Evolutionary conservation across 176 grass and related monocot genomes (phyloP).

Genomic region (Oryza longistaminata): DNA sequence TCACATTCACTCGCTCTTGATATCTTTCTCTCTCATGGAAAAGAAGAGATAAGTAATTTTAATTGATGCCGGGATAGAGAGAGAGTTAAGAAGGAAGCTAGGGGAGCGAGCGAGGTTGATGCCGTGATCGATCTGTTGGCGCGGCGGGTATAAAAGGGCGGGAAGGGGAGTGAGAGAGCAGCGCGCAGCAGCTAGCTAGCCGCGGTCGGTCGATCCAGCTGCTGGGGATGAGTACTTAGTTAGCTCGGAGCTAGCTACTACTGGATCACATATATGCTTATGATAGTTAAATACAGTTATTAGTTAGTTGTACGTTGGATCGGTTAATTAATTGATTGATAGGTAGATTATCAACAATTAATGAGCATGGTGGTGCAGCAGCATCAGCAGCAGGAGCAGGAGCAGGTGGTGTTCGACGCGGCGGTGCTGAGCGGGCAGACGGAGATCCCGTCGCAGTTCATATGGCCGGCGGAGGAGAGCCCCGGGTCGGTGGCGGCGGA

Average conservation of each 20-base stretch:
- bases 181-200: too few relatives aligned
- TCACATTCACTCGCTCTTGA: neutral
- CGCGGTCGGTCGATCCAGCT: too few relatives aligned
- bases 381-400: neutral
- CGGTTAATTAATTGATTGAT: too few relatives aligned
- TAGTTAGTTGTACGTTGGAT: too few relatives aligned
- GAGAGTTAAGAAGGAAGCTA: neutral
- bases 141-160: neutral
- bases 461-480: constrained; percentile 78
- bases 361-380: constrained; percentile 9
- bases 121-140: too few relatives aligned
- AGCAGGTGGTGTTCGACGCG: constrained; percentile 63
- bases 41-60: neutral
- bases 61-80: neutral
- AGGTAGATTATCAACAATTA: neutral
- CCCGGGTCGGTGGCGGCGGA: constrained; percentile 50
- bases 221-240: too few relatives aligned
- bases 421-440: constrained; percentile 39
- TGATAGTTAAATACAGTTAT: too few relatives aligned
- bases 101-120: neutral
- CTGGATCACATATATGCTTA: too few relatives aligned
- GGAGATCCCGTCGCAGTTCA: constrained; percentile 75
- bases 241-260: too few relatives aligned
- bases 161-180: neutral
- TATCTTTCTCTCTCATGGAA: neutral